Base-by-base conservation (phyloP, 2,329 filamentous ascomycete species). In the Phoma sp. region DNA sequence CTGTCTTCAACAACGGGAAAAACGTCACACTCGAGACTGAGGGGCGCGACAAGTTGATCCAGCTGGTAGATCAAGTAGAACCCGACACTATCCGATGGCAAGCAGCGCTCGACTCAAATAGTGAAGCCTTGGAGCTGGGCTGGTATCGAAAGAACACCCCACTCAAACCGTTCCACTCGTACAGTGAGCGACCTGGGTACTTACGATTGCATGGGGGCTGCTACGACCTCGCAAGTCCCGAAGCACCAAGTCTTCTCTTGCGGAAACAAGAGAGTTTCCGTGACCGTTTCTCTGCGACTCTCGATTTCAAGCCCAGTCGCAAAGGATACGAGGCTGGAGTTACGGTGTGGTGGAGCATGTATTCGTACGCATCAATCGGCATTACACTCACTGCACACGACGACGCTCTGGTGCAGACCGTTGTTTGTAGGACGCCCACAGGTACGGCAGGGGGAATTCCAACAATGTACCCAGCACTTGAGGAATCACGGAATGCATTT, bases 301-400 rank as follows among this genome's bases (percentile, higher is more conserved):
- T 86, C 10, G 71, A 76, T 0, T 86, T 85, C 55, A 60, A 69
- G 0, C 81, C 82, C 0, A 70, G 66, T 0, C 72, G 73, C 3
- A 38, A 64, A 4, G 71, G 76, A 1, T 78, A 78, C 2, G 83
- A 86, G 69, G 82, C 83, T 0, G 83, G 83, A 0, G 71, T 79
- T 0, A 79, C 80, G 0, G 64, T 85, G 0, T 86, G 80, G 78
- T 83, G 81, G 80, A 83, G 79, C 40, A 78, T 82, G 37, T 76
- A 76, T 56, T 79, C 77, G 0, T 76, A 77, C 47, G 73, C 69
- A 41, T 78, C 73, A 30, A 71, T 82, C 2, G 79, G 79, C 0
- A 68, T 81, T 11, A 47, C 49, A 8, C 32, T 48, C 1, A 7
- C 40, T 6, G 3, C 44, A 13, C 33, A 39, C 11, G 38, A 47